A percentile compares a stretch with the other conserved stretches of the same genome.
These are phyloP conservation scores for Vigna trinervia DNA, from an alignment of 306 rosid species.

Conservation along the genomic window DNA sequence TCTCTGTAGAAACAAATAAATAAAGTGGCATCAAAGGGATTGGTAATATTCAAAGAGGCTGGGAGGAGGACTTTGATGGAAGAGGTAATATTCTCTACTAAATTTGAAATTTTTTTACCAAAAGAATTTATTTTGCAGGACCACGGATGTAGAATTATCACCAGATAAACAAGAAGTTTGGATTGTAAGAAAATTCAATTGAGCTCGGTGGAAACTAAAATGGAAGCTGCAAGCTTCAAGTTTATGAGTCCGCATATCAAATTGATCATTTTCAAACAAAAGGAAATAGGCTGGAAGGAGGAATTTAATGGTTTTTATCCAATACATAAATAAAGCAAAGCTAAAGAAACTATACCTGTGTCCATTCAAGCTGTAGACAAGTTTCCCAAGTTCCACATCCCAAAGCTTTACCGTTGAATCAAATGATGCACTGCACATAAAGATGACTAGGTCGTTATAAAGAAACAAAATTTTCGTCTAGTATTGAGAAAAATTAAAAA, in stretches of 20 bases:
- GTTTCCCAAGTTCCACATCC: slow-evolving; percentile 87
- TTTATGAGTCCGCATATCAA: neutral
- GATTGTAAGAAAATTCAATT: neutral
- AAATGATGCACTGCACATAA: slow-evolving; percentile 82
- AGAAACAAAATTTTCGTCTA: neutral
- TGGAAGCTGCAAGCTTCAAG: slow-evolving; percentile 9
- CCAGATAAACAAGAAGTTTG: slow-evolving; percentile 1
- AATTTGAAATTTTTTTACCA: neutral
- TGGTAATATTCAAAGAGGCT: neutral
- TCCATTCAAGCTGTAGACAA: slow-evolving; percentile 76
- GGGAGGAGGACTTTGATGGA: too few relatives aligned
- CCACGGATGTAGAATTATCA: neutral
- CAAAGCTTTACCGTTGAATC: slow-evolving; percentile 94
- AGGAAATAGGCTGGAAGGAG: neutral
- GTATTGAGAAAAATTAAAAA: neutral
- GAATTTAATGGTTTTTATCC: neutral
- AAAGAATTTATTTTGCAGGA: slow-evolving; percentile 4
- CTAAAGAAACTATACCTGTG: slow-evolving; percentile 65
- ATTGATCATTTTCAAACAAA: neutral
- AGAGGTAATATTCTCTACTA: neutral
- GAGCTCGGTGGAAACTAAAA: slow-evolving; percentile 5
- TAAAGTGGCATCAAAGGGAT: slow-evolving; percentile 4
- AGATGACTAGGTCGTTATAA: neutral
- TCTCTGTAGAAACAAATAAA: slow-evolving; percentile 48
- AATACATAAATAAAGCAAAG: neutral